Percentiles rank a stretch among this genome's conserved stretches.
phyloP scores from a whole-genome alignment of 768 basidiomycete species.

The Lactarius akahatsu region DNA sequence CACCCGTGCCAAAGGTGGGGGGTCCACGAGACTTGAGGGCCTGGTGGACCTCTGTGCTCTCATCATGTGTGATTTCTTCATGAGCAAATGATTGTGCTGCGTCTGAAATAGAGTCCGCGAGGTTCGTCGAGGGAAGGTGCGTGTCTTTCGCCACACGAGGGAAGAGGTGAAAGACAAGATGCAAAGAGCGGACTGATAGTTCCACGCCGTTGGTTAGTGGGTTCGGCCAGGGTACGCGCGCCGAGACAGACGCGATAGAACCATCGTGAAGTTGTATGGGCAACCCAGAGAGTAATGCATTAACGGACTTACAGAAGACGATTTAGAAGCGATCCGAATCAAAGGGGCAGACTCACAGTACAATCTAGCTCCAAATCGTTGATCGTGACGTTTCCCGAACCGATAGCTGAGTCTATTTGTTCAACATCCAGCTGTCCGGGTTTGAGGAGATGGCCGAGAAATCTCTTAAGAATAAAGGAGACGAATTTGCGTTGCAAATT shows the following conservation, averaged over 20 bases:
- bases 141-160: conserved; percentile 30
- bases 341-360: conserved; percentile 49
- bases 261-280: conserved; percentile 73
- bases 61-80: conserved; percentile 68
- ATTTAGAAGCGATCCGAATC: conserved; percentile 28
- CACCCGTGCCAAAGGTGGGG: conserved; percentile 30
- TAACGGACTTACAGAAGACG: conserved; percentile 63
- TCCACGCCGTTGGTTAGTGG: conserved; percentile 73
- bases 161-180: conserved; percentile 60
- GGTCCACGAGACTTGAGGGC: conserved; percentile 56
- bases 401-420: conserved; percentile 89
- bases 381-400: conserved; percentile 86
- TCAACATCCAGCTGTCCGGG: conserved; percentile 85
- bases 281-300: conserved; percentile 59
- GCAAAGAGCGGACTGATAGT: conserved; percentile 64
- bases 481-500: conserved; percentile 85
- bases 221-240: conserved; percentile 83
- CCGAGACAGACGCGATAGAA: conserved; percentile 69
- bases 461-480: conserved; percentile 81
- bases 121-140: conserved; percentile 39
- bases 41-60: conserved; percentile 68
- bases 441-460: conserved; percentile 81
- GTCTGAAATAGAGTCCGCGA: conserved; percentile 79
- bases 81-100: conserved; percentile 86
- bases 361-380: conserved; percentile 78